These are phyloP conservation scores for Marsdenia floribunda DNA, from an alignment of 257 asterid species.

Conservation along the genomic window DNA sequence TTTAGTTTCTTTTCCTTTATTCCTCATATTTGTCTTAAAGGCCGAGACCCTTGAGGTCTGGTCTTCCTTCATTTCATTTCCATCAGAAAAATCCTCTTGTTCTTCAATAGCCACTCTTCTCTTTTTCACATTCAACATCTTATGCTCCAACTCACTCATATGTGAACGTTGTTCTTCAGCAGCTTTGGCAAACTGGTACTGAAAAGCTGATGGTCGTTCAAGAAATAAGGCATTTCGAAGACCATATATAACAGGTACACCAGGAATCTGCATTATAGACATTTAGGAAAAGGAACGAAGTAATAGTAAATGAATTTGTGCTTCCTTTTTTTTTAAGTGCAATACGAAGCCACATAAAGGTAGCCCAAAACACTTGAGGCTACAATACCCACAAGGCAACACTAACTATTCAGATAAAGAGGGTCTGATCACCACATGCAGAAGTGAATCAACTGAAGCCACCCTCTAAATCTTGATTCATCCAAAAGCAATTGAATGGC, in stretches of 20 bases:
- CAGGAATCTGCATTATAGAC: slow-evolving; percentile 60
- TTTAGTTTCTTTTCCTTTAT: slow-evolving; percentile 23
- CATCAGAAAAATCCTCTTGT: slow-evolving; percentile 43
- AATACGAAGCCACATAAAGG: not conserved
- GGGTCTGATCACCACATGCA: not conserved
- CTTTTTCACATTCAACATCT: slow-evolving; percentile 38
- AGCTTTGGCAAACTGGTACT: slow-evolving; percentile 55
- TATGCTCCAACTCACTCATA: slow-evolving; percentile 60
- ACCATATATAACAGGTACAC: slow-evolving; percentile 71
- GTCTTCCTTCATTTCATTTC: slow-evolving; percentile 29
- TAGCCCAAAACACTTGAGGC: not conserved
- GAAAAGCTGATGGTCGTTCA: slow-evolving; percentile 72
- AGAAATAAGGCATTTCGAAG: slow-evolving; percentile 79
- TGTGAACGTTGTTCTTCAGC: slow-evolving; percentile 72
- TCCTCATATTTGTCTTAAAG: slow-evolving; percentile 21
- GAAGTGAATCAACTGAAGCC: not conserved
- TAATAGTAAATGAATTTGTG: not conserved
- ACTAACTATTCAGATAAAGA: too few relatives aligned
- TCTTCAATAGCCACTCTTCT: slow-evolving; percentile 36
- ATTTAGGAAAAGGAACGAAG: slow-evolving; percentile 1
- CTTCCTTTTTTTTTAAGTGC: too few relatives aligned
- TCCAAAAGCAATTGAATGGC: not conserved
- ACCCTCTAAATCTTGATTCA: not conserved
- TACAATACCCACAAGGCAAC: not conserved
- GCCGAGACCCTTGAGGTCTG: slow-evolving; percentile 23